Percentiles rank a stretch among this genome's conserved stretches.
Evolutionary conservation across 352 stramenopile species (phyloP).

Genomic region (Phytopythium vexans): DNA sequence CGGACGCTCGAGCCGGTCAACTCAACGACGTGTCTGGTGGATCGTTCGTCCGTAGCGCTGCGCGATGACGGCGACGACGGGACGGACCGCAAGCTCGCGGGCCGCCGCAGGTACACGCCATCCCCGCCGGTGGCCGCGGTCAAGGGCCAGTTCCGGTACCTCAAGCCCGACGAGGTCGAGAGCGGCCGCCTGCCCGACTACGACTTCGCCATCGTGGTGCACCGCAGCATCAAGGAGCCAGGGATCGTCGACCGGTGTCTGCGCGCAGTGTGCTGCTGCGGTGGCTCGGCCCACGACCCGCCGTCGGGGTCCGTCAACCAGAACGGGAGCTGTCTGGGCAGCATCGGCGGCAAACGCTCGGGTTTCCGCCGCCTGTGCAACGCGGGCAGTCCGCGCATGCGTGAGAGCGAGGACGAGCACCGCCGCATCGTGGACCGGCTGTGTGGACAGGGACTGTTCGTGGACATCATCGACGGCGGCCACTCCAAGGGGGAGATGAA

Average conservation of each 20-base stretch:
- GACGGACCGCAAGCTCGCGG: conserved; percentile 9
- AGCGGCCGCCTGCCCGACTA: conserved; percentile 53
- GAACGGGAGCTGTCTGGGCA: not conserved
- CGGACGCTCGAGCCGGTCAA: conserved; percentile 24
- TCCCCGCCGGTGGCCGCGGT: conserved; percentile 12
- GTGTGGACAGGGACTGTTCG: conserved; percentile 59
- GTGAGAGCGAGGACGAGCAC: conserved; percentile 80
- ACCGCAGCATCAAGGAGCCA: conserved; percentile 54
- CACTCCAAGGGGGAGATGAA: conserved; percentile 82
- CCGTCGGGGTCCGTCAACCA: not conserved
- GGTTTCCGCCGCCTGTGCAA: conserved; percentile 72
- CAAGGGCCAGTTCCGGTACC: conserved; percentile 65
- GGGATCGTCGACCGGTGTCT: conserved; percentile 24
- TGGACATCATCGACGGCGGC: conserved; percentile 84
- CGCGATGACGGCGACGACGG: conserved; percentile 15
- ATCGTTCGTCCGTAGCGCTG: conserved; percentile 20
- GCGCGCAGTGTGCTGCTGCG: conserved; percentile 37
- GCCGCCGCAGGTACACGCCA: conserved; percentile 21
- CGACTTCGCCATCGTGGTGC: conserved; percentile 80
- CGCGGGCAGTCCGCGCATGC: conserved; percentile 34
- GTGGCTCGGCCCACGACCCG: conserved; percentile 8
- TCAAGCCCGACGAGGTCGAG: conserved; percentile 81
- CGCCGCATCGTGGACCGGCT: conserved; percentile 76
- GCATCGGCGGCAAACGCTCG: conserved; percentile 31
- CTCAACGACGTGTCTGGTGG: conserved; percentile 62